phyloP scores from a whole-genome alignment of 208 protist genomes.

The Herpetomonas samuelpessoai region DNA sequence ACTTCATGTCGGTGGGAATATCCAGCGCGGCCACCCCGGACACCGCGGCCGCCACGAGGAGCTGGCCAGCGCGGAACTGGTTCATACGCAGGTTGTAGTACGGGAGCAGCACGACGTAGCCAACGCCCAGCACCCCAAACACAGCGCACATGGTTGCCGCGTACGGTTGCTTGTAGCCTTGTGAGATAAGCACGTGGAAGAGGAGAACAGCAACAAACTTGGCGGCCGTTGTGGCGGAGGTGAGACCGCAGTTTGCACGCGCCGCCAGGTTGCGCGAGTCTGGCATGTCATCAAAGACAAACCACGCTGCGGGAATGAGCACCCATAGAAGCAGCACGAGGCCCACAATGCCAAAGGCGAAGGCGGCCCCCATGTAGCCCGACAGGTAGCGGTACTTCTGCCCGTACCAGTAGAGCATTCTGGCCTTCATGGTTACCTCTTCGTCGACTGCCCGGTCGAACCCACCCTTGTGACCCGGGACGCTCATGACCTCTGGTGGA shows the following conservation, averaged over 20 bases:
- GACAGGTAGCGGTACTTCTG: neutral
- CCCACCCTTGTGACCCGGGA: no score
- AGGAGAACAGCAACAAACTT: conserved; percentile 9
- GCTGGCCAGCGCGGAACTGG: conserved; percentile 8
- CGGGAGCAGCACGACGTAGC: conserved; percentile 10
- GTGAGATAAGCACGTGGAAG: conserved; percentile 12
- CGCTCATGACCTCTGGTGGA: no score
- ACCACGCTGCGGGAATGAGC: neutral
- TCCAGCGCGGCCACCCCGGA: conserved; percentile 7
- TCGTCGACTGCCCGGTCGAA: no score
- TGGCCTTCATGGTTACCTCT: neutral
- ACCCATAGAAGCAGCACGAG: neutral
- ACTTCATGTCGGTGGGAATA: neutral
- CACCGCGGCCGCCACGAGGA: neutral
- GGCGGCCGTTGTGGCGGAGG: neutral
- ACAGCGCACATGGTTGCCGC: conserved; percentile 4
- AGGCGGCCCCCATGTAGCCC: neutral
- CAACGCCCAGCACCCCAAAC: neutral
- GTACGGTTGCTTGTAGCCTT: conserved; percentile 5
- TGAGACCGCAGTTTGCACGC: neutral
- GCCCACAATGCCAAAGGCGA: conserved; percentile 3
- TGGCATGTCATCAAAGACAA: conserved; percentile 19
- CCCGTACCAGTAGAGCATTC: conserved; percentile 14
- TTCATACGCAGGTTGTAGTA: conserved; percentile 15
- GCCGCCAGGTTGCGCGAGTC: conserved; percentile 13